Conservation (phyloP, 139 green algal genomes). For the Chlamydomonas sphaeroides region DNA sequence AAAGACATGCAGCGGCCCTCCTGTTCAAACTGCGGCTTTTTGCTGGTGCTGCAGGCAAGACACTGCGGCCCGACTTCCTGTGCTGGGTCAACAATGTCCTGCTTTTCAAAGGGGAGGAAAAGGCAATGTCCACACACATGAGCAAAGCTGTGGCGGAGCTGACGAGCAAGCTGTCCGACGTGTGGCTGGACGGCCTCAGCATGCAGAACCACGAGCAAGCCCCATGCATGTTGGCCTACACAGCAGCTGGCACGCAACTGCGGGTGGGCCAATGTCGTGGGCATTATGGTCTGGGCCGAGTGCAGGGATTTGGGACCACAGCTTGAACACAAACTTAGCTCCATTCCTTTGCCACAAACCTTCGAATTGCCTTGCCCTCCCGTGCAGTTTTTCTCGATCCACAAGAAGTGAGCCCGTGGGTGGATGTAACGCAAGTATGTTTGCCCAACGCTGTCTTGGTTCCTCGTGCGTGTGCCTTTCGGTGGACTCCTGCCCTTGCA, state of each 20-base stretch:
- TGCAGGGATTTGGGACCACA: too few species aligned
- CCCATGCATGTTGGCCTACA: neutral
- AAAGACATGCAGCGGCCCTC: too few species aligned
- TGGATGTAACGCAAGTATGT: too few species aligned
- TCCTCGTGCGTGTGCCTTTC: too few species aligned
- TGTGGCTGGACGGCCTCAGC: neutral
- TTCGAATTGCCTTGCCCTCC: too few species aligned
- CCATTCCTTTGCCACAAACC: too few species aligned
- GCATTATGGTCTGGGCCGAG: too few species aligned
- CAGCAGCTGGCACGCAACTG: neutral
- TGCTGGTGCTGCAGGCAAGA: neutral
- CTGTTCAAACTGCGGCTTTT: too few species aligned
- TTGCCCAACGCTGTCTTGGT: too few species aligned
- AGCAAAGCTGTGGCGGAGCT: neutral
- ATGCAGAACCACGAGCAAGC: neutral
- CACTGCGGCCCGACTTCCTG: neutral
- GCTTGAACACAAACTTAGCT: too few species aligned
- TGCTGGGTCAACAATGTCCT: conserved; percentile 4
- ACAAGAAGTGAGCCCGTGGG: neutral
- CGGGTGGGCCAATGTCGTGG: too few species aligned
- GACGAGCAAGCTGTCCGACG: neutral
- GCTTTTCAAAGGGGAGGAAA: conserved; percentile 18
- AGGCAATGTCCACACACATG: neutral
- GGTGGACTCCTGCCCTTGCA: too few species aligned
- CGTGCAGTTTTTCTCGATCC: neutral